Base-by-base conservation (phyloP, 345 rosid species). In the Citrus medica region DNA sequence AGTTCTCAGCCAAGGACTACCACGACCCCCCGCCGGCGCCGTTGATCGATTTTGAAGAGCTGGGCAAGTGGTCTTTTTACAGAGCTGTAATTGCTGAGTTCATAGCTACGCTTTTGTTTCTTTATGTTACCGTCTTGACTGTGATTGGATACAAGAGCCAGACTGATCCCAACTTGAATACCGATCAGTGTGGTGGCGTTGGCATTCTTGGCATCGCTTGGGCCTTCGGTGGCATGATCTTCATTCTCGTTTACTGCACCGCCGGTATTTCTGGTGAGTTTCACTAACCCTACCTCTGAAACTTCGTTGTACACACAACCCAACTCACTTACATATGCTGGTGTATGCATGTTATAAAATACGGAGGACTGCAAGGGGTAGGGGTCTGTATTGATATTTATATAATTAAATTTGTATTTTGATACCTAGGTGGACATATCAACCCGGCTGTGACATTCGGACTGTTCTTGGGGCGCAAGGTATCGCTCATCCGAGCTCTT, bases 171-270 rank as follows among this genome's bases (percentile, higher is more conserved):
- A 7, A 27, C 38, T 25, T 69, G 83, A 65, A 77, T 7, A 62
- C 72, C 22, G 88, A 77, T 5, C 84, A 78, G 0, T 94, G 98
- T 33, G 90, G 92, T 1, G 95, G 98, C 7, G 98, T 94, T 4
- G 98, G 98, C 8, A 83, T 90, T 73, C 92, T 94, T 17, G 98
- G 98, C 28, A 94, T 94, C 38, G 97, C 98, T 46, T 92, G 97
- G 98, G 95, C 98, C 69, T 92, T 94, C 2, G 98, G 98, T 74
- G 98, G 98, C 88, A 94, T 94, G 97, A 94, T 94, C 79, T 94
- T 94, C 67, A 84, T 94, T 67, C 98, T 94, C 59, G 97, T 94
- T 80, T 94, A 94, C 88, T 94, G 97, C 87, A 92, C 97, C 6
- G 96, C 97, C 7, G 98, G 97, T 77, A 87, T 92, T 81, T 94